Percentiles rank a stretch among this genome's conserved stretches.
phyloP scores from a whole-genome alignment of 768 basidiomycete genomes.

The Hericium alpestre region DNA sequence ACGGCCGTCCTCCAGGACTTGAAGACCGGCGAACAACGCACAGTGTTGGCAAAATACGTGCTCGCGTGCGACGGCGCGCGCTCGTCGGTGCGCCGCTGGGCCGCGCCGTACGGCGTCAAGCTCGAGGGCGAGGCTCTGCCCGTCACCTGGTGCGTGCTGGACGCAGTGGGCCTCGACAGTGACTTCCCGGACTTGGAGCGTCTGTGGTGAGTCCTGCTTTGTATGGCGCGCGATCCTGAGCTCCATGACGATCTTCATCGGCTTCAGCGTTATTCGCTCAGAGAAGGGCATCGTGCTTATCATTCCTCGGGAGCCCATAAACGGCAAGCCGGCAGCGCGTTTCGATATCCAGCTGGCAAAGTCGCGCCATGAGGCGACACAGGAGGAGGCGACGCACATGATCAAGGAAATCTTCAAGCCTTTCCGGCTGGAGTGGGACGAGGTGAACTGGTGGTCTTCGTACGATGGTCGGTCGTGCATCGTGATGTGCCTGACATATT shows the following conservation, averaged over 20 bases:
- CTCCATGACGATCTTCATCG: not conserved
- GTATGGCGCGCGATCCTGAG: not conserved
- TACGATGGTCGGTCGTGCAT: slow-evolving; percentile 2
- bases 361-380: slow-evolving; percentile 2
- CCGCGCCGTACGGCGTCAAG: not conserved
- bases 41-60: slow-evolving; percentile 1
- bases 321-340: slow-evolving; percentile 5
- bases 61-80: slow-evolving; percentile 3
- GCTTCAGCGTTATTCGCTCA: slow-evolving; percentile 1
- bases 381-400: slow-evolving; percentile 3
- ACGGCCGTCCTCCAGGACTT: not conserved
- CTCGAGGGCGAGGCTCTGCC: slow-evolving; percentile 3
- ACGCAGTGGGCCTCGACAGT: slow-evolving; percentile 5
- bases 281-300: slow-evolving; percentile 5
- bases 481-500: not conserved
- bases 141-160: slow-evolving; percentile 6
- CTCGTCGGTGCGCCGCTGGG: slow-evolving; percentile 1
- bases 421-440: slow-evolving; percentile 6
- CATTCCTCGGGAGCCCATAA: slow-evolving; percentile 6
- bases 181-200: slow-evolving; percentile 7
- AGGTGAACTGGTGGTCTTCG: slow-evolving; percentile 8
- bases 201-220: not conserved
- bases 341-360: slow-evolving; percentile 6
- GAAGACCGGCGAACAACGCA: slow-evolving; percentile 1
- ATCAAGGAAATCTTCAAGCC: slow-evolving; percentile 6